A percentile compares a stretch with the other conserved stretches of the same genome.
Conservation (phyloP, 768 basidiomycete species). For the Mycena pura region DNA sequence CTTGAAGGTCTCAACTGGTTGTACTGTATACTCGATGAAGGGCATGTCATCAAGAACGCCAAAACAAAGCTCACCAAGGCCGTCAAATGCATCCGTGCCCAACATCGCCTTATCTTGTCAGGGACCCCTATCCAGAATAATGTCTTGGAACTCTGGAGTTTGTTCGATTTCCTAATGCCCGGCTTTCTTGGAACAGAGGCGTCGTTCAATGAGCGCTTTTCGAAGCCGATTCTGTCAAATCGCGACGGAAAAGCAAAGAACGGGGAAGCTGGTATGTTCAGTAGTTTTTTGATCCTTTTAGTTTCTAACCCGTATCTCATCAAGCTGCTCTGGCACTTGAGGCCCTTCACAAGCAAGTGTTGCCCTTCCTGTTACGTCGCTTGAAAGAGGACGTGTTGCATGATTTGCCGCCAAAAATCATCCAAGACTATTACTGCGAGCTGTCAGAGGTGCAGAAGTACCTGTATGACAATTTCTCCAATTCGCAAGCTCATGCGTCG, state of each 20-base stretch:
- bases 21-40: constrained; percentile 97
- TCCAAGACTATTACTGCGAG: constrained; percentile 99
- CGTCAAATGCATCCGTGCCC: constrained; percentile 87
- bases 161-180: constrained; percentile 99
- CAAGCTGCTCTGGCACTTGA: constrained; percentile 93
- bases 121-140: constrained; percentile 99
- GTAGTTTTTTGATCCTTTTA: not conserved
- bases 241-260: constrained; percentile 95
- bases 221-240: constrained; percentile 94
- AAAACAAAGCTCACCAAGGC: constrained; percentile 98
- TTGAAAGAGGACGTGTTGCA: constrained; percentile 96
- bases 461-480: constrained; percentile 93
- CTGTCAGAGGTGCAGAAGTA: constrained; percentile 92
- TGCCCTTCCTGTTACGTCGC: constrained; percentile 96
- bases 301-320: not conserved
- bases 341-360: constrained; percentile 96
- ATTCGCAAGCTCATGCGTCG: constrained; percentile 70
- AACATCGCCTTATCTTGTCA: constrained; percentile 93
- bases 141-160: constrained; percentile 96
- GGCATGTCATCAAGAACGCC: constrained; percentile 98
- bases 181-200: constrained; percentile 97
- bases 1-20: constrained; percentile 84
- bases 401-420: constrained; percentile 98
- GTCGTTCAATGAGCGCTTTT: constrained; percentile 94
- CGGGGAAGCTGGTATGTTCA: constrained; percentile 80